phyloP scores from a whole-genome alignment of 805 yeast species.

The Isabelozyma gotoi region DNA sequence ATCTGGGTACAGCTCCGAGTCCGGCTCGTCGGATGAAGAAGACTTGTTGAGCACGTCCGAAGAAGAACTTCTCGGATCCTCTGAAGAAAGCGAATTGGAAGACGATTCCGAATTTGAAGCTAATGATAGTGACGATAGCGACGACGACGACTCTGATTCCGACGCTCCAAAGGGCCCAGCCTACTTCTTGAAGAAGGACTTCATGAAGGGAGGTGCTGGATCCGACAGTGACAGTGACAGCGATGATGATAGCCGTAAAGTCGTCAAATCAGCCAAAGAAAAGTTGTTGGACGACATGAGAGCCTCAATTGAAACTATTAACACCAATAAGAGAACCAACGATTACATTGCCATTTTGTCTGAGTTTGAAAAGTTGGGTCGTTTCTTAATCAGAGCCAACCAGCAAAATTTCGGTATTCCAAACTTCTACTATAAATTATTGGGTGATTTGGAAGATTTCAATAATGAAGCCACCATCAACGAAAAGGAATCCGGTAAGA shows the following conservation, averaged over 20 bases:
- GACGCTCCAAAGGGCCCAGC: slow-evolving; percentile 48
- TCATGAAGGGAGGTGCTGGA: slow-evolving; percentile 41
- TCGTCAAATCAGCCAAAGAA: slow-evolving; percentile 91
- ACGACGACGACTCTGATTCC: slow-evolving; percentile 36
- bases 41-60: slow-evolving; percentile 57
- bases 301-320: slow-evolving; percentile 62
- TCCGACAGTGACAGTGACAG: slow-evolving; percentile 43
- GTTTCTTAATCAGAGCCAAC: slow-evolving; percentile 61
- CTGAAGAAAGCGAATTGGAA: slow-evolving; percentile 32
- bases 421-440: slow-evolving; percentile 60
- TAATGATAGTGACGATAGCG: slow-evolving; percentile 45
- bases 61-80: slow-evolving; percentile 52
- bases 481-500: slow-evolving; percentile 58
- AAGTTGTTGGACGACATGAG: slow-evolving; percentile 87
- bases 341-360: slow-evolving; percentile 77
- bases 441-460: slow-evolving; percentile 72
- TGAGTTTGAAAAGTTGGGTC: slow-evolving; percentile 78
- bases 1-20: slow-evolving; percentile 57
- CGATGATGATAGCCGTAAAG: slow-evolving; percentile 74
- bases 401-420: slow-evolving; percentile 82
- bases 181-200: slow-evolving; percentile 53
- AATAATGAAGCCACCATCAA: slow-evolving; percentile 51
- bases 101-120: slow-evolving; percentile 48
- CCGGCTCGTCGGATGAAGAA: slow-evolving; percentile 53
- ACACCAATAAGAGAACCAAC: slow-evolving; percentile 62